Base-by-base conservation (phyloP, 2,329 filamentous ascomycete species). In the Ophiostoma himal-ulmi region DNA sequence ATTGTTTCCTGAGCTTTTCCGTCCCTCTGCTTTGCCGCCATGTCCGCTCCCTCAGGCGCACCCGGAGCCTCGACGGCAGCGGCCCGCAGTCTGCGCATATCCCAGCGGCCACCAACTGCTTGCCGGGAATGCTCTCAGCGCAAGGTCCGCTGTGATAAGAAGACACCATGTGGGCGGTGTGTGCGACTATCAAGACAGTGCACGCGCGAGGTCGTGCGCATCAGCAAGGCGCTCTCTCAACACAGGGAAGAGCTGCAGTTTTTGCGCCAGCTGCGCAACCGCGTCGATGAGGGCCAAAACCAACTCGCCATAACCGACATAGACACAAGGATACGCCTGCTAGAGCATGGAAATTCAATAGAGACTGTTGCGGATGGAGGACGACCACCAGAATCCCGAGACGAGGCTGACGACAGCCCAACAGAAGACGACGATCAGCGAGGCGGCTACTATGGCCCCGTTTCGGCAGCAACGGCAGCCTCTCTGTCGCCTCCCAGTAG, bases 191-290 rank as follows among this genome's bases (percentile, higher is more conserved):
- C 70, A 10, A 62, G 68, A 39, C 66, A 14, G 30, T 72, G 72
- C 54, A 72, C 71, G 1, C 70, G 71, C 17, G 71, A 73, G n/a
- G 70, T 71, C 1, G 71, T 73, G 4, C 69, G 68, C n/a, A 73
- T 71, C 60, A 73, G 67, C 68, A 73, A 73, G 66, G 52, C 71
- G 22, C 62, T 73, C 14, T 73, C 72, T 2, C 34, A 64, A 30
- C 70, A 73, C 20, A 65, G 52, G 22, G 52, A 57, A 17, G 70
- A 73, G 68, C 54, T 72, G 17, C 68, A 36, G 3, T 73, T 71
- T 34, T 48, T 73, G n/a, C 67, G 70, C 17, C 5, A 52, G 0
- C 48, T 73, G 36, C 68, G 71, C 26, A 54, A 26, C 0, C 70
- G 64, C 13, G n/a, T 68, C 5, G 70, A 60, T 3, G 39, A 39